Evolutionary conservation across 441 rosid species (phyloP), one percentile per base, ranked within the genome.

Genomic region (Geranium incanum): DNA sequence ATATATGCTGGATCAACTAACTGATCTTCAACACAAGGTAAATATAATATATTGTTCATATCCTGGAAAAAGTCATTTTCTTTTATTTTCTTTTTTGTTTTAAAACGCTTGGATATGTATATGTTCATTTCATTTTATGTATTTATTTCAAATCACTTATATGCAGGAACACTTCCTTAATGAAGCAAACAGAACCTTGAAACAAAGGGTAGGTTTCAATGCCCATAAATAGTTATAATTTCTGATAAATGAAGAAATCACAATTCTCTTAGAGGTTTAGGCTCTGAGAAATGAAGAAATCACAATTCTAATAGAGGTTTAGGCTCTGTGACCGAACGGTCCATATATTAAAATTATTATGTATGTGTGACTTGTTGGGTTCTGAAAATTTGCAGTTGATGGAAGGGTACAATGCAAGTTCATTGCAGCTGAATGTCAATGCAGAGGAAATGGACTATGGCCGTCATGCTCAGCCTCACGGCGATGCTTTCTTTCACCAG

Each of bases 1-100:
- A 65, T 90, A 76, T 80, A 92, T 94, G 97, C 82, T 94, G 65
- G 99, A 94, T 77, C 96, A 92, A 81, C 99, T 90, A 77, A 83
- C 85, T 72, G 99, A 94, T 78, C 93, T 94, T 57, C 99, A 92
- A 72, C 87, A 88, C 36, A 92, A 83, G 97, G 99, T 94, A 85
- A 28, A 28, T 28, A n/a, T 33, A 28, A 28, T 28, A n/a, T 33
- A 0, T 4, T 19, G 6, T 5, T n/a, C 0, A 3, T 59, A 3
- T 12, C 16, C 0, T 48, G 11, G 7, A n/a, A 1, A 57, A 57
- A 1, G 6, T 6, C 1, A 15, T 0, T 55, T 55, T 6, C 9
- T 4, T 6, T 13, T 16, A 28, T 28, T 8, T 19, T 59, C 6
- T 7, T 9, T 55, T 3, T 36, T 68, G 1, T 48, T 36, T 6